Evolutionary conservation across 2,329 filamentous ascomycete genomes (phyloP).

Genomic region (Penicillium psychrosexuale): DNA sequence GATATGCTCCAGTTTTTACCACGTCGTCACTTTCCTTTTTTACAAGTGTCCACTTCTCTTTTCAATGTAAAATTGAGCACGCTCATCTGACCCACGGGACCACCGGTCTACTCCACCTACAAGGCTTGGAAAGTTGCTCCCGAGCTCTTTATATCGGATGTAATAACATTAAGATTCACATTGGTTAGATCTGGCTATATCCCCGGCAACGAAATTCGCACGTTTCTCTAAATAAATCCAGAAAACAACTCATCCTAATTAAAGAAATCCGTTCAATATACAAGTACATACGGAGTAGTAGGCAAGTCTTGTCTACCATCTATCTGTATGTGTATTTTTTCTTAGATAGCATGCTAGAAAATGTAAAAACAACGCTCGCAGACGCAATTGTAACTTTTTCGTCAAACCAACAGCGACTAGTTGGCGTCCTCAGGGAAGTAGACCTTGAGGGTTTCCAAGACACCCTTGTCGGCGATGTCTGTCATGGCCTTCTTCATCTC

Average conservation of each 20-base stretch:
- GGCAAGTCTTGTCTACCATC: conserved; percentile 12
- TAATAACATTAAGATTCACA: neutral
- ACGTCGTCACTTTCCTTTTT: neutral
- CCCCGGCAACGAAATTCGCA: neutral
- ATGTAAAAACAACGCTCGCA: conserved; percentile 20
- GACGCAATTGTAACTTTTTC: conserved; percentile 8
- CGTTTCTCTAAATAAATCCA: neutral
- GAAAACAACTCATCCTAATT: neutral
- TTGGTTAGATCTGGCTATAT: neutral
- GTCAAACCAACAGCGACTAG: conserved; percentile 14
- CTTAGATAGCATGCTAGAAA: conserved; percentile 9
- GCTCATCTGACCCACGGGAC: neutral
- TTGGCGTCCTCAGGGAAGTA: conserved; percentile 47
- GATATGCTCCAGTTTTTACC: neutral
- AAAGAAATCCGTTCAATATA: neutral
- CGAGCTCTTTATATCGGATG: neutral
- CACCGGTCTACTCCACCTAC: neutral
- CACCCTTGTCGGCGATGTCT: conserved; percentile 47
- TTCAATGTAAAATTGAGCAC: neutral
- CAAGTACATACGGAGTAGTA: neutral
- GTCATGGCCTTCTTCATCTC: conserved; percentile 50
- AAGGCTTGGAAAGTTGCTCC: neutral
- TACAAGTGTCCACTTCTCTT: neutral
- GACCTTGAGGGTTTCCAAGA: conserved; percentile 45
- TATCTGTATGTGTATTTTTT: conserved; percentile 17